These are phyloP conservation scores for Lentinula sp. DNA, from an alignment of 768 basidiomycete genomes.

Conservation along the genomic window DNA sequence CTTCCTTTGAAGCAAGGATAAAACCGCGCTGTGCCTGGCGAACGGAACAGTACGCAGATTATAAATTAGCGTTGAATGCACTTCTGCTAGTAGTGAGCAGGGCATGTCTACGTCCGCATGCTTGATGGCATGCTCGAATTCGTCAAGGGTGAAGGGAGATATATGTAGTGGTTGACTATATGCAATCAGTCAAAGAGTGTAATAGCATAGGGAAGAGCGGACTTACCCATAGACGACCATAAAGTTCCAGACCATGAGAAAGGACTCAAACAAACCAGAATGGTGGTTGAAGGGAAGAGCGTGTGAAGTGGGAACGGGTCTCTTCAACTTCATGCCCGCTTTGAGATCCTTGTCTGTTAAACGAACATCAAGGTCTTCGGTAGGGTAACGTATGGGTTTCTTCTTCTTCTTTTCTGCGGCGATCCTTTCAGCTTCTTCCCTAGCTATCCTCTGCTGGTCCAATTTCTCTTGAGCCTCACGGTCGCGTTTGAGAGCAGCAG, in stretches of 20 bases:
- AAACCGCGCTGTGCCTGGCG: constrained; percentile 66
- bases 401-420: constrained; percentile 83
- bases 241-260: constrained; percentile 93
- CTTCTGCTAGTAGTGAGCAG: constrained; percentile 77
- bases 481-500: constrained; percentile 44
- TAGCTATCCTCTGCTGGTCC: constrained; percentile 55
- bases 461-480: constrained; percentile 66
- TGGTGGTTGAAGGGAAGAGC: constrained; percentile 66
- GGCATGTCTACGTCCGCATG: constrained; percentile 66
- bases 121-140: constrained; percentile 81
- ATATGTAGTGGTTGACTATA: constrained; percentile 79
- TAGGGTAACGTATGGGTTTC: constrained; percentile 87
- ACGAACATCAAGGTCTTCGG: constrained; percentile 84
- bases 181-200: constrained; percentile 5
- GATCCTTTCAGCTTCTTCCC: constrained; percentile 66
- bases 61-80: constrained; percentile 87
- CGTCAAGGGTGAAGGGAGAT: constrained; percentile 88
- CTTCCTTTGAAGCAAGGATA: constrained; percentile 52
- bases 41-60: constrained; percentile 80
- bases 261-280: constrained; percentile 68
- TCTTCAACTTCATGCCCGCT: constrained; percentile 60
- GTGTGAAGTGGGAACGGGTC: constrained; percentile 58
- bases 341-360: constrained; percentile 80
- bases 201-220: not conserved
- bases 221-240: constrained; percentile 88